Base-by-base conservation (phyloP, 306 rosid genomes). In the Arachis stenosperma region DNA sequence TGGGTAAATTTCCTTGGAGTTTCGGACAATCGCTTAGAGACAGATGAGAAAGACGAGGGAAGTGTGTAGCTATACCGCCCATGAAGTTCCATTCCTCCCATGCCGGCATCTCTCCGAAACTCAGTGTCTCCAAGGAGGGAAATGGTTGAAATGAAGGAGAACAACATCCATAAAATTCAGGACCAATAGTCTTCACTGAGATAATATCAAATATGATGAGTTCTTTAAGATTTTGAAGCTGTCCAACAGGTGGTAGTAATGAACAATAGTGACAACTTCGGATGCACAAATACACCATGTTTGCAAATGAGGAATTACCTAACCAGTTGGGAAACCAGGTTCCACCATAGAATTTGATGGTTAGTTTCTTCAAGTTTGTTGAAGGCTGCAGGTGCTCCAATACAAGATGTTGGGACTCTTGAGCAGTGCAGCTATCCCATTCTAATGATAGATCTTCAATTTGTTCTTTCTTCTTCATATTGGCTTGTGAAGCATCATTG, bases 11-110 rank as follows among this genome's bases (percentile, higher is more conserved):
- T 22, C 27, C 27, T 22, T 22, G 1, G 27, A 22, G 27, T 22
- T 22, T 22, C 27, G 27, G 27, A 59, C 75, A 76, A 36, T 37
- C 27, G 39, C 51, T 37, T 15, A 76, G n/a, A 15, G 52, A 11
- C 4, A 67, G 51, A 11, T 41, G 12, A 22, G 6, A 36, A 6
- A 67, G 42, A 39, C 43, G 7, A 17, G 80, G 75, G 50, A 76
- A 67, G 8, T 67, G 62, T n/a, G 37, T 39, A 46, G 14, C 4
- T 46, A 29, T 43, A 15, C 27, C 69, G 50, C 29, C 55, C 14
- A 76, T 10, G 60, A 41, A 9, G 41, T 14, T 46, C 75, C 80
- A 76, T 3, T 59, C 69, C n/a, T 68, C 69, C 75, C 70, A 50
- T 7, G 40, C 56, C 13, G 6, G 54, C 81, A 69, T 76, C 0